Evolutionary conservation across 148 eudicot species (phyloP).

Genomic region (Cornus controversa): DNA sequence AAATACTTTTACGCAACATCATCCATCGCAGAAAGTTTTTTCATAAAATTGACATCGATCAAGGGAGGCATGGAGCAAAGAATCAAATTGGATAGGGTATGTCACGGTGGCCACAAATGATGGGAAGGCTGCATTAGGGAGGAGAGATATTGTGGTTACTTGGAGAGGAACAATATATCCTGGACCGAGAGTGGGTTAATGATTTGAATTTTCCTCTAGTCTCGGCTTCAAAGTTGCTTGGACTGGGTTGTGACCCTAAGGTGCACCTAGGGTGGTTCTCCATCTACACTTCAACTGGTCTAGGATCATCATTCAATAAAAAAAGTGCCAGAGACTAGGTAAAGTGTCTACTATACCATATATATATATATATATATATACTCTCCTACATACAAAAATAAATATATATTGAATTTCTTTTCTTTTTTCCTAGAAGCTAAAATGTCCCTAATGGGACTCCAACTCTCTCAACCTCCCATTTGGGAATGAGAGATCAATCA

Average conservation of each 20-base stretch:
- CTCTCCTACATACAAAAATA: too few species aligned
- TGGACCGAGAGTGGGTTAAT: conserved; percentile 66
- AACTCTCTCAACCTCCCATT: too few species aligned
- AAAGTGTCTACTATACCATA: too few species aligned
- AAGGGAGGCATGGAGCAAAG: conserved; percentile 77
- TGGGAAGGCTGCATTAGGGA: conserved; percentile 47
- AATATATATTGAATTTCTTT: too few species aligned
- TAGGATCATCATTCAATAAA: conserved; percentile 52
- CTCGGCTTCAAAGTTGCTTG: conserved; percentile 47
- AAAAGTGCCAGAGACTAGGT: conserved; percentile 75
- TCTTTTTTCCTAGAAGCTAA: too few species aligned
- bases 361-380: too few species aligned
- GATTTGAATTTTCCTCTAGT: conserved; percentile 54
- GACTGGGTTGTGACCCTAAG: conserved; percentile 32
- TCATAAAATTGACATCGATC: conserved; percentile 57
- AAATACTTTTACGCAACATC: conserved; percentile 77
- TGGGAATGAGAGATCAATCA: too few species aligned
- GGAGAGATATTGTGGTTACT: conserved; percentile 73
- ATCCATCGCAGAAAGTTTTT: conserved; percentile 44
- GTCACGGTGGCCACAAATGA: conserved; percentile 74
- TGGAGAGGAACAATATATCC: conserved; percentile 84
- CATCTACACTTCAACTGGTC: conserved; percentile 66
- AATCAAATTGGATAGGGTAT: conserved; percentile 76
- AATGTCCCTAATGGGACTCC: too few species aligned
- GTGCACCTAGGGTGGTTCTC: conserved; percentile 77